phyloP scores from a whole-genome alignment of 352 stramenopile species.

The Phytophthora idaei region DNA sequence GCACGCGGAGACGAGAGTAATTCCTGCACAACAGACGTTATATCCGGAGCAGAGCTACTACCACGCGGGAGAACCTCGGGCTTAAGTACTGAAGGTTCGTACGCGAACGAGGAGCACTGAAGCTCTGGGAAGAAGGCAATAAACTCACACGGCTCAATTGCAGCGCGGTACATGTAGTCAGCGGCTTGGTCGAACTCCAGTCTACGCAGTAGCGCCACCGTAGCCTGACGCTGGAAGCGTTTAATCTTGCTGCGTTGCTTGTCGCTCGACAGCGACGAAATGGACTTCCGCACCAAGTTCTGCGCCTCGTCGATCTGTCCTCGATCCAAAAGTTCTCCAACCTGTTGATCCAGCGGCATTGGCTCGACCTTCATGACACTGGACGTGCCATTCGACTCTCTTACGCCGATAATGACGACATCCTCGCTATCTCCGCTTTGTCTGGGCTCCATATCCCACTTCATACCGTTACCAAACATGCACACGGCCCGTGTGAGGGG shows the following conservation, averaged over 20 bases:
- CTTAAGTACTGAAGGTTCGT: slow-evolving; percentile 83
- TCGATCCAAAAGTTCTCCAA: slow-evolving; percentile 84
- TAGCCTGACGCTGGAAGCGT: slow-evolving; percentile 86
- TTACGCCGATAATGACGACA: slow-evolving; percentile 75
- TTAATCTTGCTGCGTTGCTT: slow-evolving; percentile 91
- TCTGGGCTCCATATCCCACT: slow-evolving; percentile 89
- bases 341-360: slow-evolving; percentile 86
- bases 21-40: slow-evolving; percentile 78
- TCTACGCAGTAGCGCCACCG: slow-evolving; percentile 73
- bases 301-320: slow-evolving; percentile 87
- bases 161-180: slow-evolving; percentile 88
- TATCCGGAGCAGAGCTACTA: slow-evolving; percentile 73
- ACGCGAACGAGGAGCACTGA: slow-evolving; percentile 82
- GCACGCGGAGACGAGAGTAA: slow-evolving; percentile 55
- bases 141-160: slow-evolving; percentile 86
- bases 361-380: slow-evolving; percentile 86
- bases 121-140: slow-evolving; percentile 88
- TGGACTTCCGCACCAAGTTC: slow-evolving; percentile 85
- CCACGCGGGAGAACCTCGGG: slow-evolving; percentile 83
- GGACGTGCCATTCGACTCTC: slow-evolving; percentile 66
- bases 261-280: slow-evolving; percentile 68
- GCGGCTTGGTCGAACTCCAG: slow-evolving; percentile 80
- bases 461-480: slow-evolving; percentile 92
- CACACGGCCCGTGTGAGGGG: slow-evolving; percentile 62
- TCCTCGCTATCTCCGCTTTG: slow-evolving; percentile 77